Percentiles rank a stretch among this genome's conserved stretches.
phyloP scores from a whole-genome alignment of 768 basidiomycete species.

The Suillus ampliporus region DNA sequence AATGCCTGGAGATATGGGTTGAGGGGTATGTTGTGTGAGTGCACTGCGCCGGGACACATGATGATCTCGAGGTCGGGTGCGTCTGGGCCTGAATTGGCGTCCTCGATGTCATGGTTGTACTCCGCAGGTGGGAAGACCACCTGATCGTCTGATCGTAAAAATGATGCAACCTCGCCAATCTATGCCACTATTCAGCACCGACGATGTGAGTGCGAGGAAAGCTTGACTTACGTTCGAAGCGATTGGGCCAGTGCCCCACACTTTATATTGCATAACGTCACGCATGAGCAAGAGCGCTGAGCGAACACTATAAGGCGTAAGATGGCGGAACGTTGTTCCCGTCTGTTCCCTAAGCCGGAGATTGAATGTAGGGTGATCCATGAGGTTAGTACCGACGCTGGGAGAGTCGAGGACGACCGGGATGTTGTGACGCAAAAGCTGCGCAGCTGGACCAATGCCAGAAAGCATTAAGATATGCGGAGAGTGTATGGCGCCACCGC shows the following conservation, averaged over 20 bases:
- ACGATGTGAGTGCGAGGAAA: background rate
- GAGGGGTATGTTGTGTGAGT: background rate
- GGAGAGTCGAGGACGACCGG: slow-evolving; percentile 65
- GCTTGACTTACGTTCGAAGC: slow-evolving; percentile 53
- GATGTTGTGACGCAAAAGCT: slow-evolving; percentile 59
- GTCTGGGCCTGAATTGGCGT: slow-evolving; percentile 34
- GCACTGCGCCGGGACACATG: slow-evolving; percentile 13
- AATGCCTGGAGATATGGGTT: slow-evolving; percentile 22
- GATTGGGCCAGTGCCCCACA: slow-evolving; percentile 54
- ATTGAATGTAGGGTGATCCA: slow-evolving; percentile 68
- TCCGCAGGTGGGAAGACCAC: slow-evolving; percentile 36
- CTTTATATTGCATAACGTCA: slow-evolving; percentile 48
- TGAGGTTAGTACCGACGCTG: slow-evolving; percentile 74
- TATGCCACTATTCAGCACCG: slow-evolving; percentile 16
- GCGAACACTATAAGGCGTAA: slow-evolving; percentile 32
- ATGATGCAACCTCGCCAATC: slow-evolving; percentile 36
- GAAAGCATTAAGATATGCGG: slow-evolving; percentile 76
- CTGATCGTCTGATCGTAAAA: slow-evolving; percentile 39
- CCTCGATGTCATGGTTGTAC: slow-evolving; percentile 33
- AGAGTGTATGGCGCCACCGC: slow-evolving; percentile 67
- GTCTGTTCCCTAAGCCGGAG: slow-evolving; percentile 58
- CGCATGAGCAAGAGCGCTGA: slow-evolving; percentile 33
- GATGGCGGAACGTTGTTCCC: slow-evolving; percentile 46
- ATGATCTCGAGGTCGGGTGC: slow-evolving; percentile 39
- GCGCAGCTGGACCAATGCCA: slow-evolving; percentile 72